Percentiles rank a stretch among this genome's conserved stretches.
Evolutionary conservation across 2,329 filamentous ascomycete genomes (phyloP).

Genomic region (Coniella vitis): DNA sequence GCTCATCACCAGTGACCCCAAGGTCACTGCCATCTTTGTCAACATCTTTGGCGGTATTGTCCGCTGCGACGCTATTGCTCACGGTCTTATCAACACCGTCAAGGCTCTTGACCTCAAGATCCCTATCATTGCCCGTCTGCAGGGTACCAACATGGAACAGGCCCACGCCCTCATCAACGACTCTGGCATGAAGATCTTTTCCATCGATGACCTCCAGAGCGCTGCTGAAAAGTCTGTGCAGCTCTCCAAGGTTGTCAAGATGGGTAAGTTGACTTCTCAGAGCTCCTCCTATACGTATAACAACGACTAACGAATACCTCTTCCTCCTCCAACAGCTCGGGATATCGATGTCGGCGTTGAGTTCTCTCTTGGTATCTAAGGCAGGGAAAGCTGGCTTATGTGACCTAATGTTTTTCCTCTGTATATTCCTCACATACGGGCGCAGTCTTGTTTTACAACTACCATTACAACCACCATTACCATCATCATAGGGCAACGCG

Average conservation of each 20-base stretch:
- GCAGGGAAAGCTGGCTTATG: neutral
- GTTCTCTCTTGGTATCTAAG: conserved; percentile 89
- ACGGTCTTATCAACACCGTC: conserved; percentile 91
- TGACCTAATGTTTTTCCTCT: neutral
- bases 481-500: conserved; percentile 3
- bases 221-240: conserved; percentile 98
- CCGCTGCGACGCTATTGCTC: conserved; percentile 92
- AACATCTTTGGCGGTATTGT: conserved; percentile 99
- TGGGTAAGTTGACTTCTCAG: conserved; percentile 55
- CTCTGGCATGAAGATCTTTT: conserved; percentile 98
- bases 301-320: too few relatives aligned
- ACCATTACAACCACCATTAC: too few relatives aligned
- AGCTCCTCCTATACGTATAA: too few relatives aligned
- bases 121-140: conserved; percentile 92
- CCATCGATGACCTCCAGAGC: conserved; percentile 94
- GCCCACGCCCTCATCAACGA: conserved; percentile 93
- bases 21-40: conserved; percentile 98
- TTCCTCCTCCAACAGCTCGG: conserved; percentile 51
- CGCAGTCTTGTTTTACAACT: conserved; percentile 6
- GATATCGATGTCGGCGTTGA: conserved; percentile 97
- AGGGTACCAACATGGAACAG: conserved; percentile 96
- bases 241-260: conserved; percentile 98
- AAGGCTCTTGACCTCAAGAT: conserved; percentile 93
- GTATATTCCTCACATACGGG: conserved; percentile 4
- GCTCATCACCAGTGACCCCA: conserved; percentile 95